Evolutionary conservation across 306 rosid genomes (phyloP), one percentile per base, ranked within the genome.

Genomic region (Sphenostylis stenocarpa): DNA sequence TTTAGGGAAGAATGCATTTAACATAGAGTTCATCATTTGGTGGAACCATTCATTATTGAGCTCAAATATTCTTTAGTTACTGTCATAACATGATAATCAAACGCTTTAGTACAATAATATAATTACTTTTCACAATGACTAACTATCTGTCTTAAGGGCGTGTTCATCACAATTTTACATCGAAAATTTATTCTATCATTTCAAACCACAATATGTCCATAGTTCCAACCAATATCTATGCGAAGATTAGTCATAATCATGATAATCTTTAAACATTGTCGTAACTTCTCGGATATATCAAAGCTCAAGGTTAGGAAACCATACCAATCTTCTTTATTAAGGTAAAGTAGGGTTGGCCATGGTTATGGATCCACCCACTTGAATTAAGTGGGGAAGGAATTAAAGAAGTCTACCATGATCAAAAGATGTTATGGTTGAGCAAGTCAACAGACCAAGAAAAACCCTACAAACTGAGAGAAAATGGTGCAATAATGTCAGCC

Each of bases 401-500:
- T 20, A 38, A 14, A 38, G 51, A 63, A 72, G 58, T 36, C 34
- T 63, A 64, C 20, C 17, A 19, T 70, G 68, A 67, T 57, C 28
- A 56, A 49, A 66, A 36, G 28, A 19, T 49, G 5, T 72, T 11
- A 53, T 71, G 68, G 78, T 10, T 36, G 58, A 26, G 60, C 52
- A 53, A 53, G 65, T 36, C 20, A 73, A 55, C n/a, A 72, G 23
- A 78, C 48, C 28, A 49, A 61, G 31, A 62, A 60, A 28, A 61
- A 36, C 64, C 39, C 67, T 63, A 3, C 1, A 70, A 39, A 41
- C 36, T 56, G 31, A 38, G 43, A 53, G 61, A 53, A 65, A 55
- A 60, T 60, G 39, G 77, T 16, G 36, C 65, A 74, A 67, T 75
- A 21, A 80, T 41, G 72, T 34, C 28, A 67, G 5, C 72, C 81